Base-by-base conservation (phyloP, 108 stramenopile species). In the Nitzschia palea region DNA sequence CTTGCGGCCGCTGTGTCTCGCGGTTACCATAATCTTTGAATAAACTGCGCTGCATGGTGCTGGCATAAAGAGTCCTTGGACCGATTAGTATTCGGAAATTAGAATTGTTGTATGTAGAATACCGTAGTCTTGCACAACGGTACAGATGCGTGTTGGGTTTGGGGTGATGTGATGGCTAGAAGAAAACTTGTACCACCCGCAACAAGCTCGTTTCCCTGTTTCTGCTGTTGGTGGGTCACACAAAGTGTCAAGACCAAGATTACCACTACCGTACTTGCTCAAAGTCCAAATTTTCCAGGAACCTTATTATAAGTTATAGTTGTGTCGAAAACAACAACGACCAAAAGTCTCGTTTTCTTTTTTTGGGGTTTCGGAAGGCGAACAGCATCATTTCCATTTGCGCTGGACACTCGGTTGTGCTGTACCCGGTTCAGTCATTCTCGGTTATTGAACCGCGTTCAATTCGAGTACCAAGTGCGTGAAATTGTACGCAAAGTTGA, bases 11-110 rank as follows among this genome's bases (percentile, higher is more conserved):
- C 44, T 62, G 22, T 14, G 18, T 9, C 14, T 35, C 18, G 9
- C 62, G 23, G 28, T 62, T 18, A 6, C 44, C 44, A 18, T 62
- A 62, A 14, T 62, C 18, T 40, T 62, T 44, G 62, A 62, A 62
- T 28, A 62, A 45, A 30, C 26, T 47, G 12, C 62, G 62, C 17
- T 20, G 34, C 33, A 40, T 34, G 8, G 18, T 59, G 35, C 35
- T 30, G 44, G 6, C 5, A 34, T 20, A 8, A 37, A 8, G 4
- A 55, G 40, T 14, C 40, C 12, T 42, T 42, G 40, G 12, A 9
- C 9, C 14, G 40, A 14, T 42, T 42, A 14, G 14, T 42, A 12
- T 42, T 42, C 40, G n/a, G n/a, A n/a, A 42, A 42, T 42, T 42
- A 14, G 40, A 42, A 42, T 42, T 42, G 14, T 42, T 42, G 14